phyloP scores from a whole-genome alignment of 2,329 filamentous ascomycete genomes.

The Epichloe sibirici region DNA sequence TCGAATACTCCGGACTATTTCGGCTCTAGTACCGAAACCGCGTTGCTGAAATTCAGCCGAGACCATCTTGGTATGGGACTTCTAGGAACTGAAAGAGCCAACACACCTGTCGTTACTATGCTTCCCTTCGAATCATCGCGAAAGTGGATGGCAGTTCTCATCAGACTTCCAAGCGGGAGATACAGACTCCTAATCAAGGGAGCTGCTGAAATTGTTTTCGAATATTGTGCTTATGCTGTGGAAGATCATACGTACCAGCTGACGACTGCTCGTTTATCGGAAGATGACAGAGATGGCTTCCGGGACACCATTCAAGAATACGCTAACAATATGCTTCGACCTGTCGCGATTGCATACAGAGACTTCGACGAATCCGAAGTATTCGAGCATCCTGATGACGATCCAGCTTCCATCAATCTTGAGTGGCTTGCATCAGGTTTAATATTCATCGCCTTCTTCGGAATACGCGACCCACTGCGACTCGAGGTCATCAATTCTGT shows the following conservation, averaged over 20 bases:
- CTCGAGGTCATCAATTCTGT: conserved; percentile 51
- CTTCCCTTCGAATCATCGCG: conserved; percentile 41
- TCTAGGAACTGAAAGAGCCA: conserved; percentile 33
- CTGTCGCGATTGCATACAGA: conserved; percentile 61
- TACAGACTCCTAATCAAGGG: conserved; percentile 45
- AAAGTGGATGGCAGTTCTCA: conserved; percentile 45
- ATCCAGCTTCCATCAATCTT: conserved; percentile 22
- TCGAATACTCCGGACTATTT: conserved; percentile 28
- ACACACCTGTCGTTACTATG: conserved; percentile 33
- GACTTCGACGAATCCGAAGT: conserved; percentile 61
- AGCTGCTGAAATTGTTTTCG: conserved; percentile 42
- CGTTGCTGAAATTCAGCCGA: conserved; percentile 36
- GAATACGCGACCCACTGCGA: conserved; percentile 57
- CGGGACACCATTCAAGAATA: conserved; percentile 33
- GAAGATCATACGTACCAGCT: conserved; percentile 30
- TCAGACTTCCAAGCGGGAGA: conserved; percentile 30
- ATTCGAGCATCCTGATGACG: conserved; percentile 35
- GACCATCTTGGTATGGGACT: conserved; percentile 35
- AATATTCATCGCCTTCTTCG: conserved; percentile 37
- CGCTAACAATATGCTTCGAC: conserved; percentile 58
- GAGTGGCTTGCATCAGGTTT: conserved; percentile 34
- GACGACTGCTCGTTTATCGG: conserved; percentile 16
- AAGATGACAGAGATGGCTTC: conserved; percentile 20
- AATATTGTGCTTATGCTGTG: conserved; percentile 29
- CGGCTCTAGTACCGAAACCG: conserved; percentile 44